Percentiles rank a stretch among this genome's conserved stretches.
phyloP scores from a whole-genome alignment of 129 eudicot genomes.

The Saposhnikovia divaricata region DNA sequence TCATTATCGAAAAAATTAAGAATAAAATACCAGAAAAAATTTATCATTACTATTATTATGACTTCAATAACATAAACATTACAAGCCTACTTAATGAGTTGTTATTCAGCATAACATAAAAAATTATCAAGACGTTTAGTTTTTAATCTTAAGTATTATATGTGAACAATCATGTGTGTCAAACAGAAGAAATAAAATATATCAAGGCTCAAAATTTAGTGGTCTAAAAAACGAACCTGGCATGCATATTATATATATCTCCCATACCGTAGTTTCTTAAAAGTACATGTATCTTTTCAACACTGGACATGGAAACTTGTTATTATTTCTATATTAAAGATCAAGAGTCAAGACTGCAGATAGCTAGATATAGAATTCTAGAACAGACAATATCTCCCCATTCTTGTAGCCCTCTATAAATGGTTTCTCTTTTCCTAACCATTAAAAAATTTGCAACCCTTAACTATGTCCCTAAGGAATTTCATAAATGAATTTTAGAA shows the following conservation, averaged over 20 bases:
- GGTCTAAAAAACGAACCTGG: not conserved
- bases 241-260: not conserved
- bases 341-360: not conserved
- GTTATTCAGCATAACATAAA: not conserved
- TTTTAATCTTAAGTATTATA: not conserved
- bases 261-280: not conserved
- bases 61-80: not conserved
- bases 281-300: not conserved
- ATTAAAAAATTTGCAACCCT: not conserved
- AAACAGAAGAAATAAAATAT: not conserved
- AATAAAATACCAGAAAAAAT: conserved; percentile 2
- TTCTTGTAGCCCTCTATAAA: not conserved
- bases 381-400: not conserved
- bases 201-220: not conserved
- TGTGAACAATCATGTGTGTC: not conserved
- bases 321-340: not conserved
- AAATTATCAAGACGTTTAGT: not conserved
- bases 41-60: not conserved
- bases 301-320: no score
- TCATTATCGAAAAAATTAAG: not conserved
- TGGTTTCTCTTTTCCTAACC: not conserved
- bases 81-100: not conserved
- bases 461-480: not conserved
- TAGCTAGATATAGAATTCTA: not conserved
- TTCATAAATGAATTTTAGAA: no score